Evolutionary conservation across 768 basidiomycete genomes (phyloP), one percentile per base, ranked within the genome.

Genomic region (Plicaturopsis crispa): DNA sequence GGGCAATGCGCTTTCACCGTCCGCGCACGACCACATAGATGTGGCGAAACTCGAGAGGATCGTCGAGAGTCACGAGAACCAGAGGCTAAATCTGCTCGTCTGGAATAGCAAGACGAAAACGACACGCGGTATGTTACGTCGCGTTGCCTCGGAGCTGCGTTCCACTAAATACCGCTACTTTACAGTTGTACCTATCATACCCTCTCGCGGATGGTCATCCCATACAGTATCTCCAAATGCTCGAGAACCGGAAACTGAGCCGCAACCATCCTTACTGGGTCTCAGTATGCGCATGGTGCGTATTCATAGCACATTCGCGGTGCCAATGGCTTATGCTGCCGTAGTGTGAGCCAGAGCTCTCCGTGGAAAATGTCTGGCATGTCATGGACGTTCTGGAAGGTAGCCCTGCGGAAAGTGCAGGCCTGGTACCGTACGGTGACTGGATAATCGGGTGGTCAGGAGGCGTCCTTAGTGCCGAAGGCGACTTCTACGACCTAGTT

Each of bases 361-460:
- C 94, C 12, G 66, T 88, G 14, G 91, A 97, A 53, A 89, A 85
- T 46, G 92, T 99, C 4, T 99, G 96, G 93, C 96, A 98, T 60
- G 91, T 99, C 28, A 69, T 99, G 33, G 96, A 99, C 54, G 91
- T 99, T 11, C 64, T 94, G 28, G 94, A 99, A 58, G 94, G 91
- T 16, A 88, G 84, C 45, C 96, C 96, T 5, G 96, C 94, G 6
- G 93, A 98, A 66, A 88, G 84, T 51, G 91, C 92, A 5, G 94
- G 93, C 3, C 75, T 98, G 8, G 96, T 99, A 14, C 94, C 94
- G 1, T 93, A 88, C 31, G 72, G 74, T 21, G 75, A 80, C 57
- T 80, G 75, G 66, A 77, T 80, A 48, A 66, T 82, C 52, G 94
- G 94, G 14, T 99, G 94, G 87, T 88, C 89, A 12, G 94, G 96